phyloP scores from a whole-genome alignment of 2,329 filamentous ascomycete genomes.

The Fusarium sp. region DNA sequence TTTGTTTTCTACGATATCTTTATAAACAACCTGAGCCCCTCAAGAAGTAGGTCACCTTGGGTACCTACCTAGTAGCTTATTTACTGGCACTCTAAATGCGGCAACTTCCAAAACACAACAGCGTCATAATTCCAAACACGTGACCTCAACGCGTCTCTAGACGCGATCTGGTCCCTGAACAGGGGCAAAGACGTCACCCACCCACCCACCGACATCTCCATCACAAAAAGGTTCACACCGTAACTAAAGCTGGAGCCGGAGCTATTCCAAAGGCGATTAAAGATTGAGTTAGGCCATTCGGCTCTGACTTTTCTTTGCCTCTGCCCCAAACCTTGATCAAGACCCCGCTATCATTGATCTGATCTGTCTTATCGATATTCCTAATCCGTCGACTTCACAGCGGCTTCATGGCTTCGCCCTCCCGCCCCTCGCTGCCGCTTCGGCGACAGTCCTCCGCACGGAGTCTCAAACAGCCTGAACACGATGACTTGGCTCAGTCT shows the following conservation, averaged over 20 bases:
- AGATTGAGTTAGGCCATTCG: constrained; percentile 32
- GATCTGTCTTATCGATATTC: constrained; percentile 22
- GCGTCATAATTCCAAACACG: constrained; percentile 30
- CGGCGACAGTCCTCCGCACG: constrained; percentile 54
- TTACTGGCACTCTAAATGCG: constrained; percentile 17
- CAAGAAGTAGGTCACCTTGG: no score
- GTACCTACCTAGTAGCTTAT: background rate
- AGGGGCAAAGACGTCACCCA: constrained; percentile 41
- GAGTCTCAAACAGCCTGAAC: constrained; percentile 42
- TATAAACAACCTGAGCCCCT: constrained; percentile 1
- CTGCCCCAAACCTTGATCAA: constrained; percentile 14
- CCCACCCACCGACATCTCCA: constrained; percentile 31
- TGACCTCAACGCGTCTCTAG: constrained; percentile 36
- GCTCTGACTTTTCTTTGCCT: constrained; percentile 22
- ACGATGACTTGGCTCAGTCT: constrained; percentile 57
- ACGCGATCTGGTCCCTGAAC: constrained; percentile 33
- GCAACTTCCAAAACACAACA: constrained; percentile 25
- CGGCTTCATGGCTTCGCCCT: constrained; percentile 50
- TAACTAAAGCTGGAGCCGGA: background rate
- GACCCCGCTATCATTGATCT: constrained; percentile 17
- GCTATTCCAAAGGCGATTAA: constrained; percentile 38
- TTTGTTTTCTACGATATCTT: background rate
- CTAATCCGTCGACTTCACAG: constrained; percentile 14
- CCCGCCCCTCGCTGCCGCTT: constrained; percentile 49
- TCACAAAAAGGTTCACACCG: constrained; percentile 23